Conservation (phyloP, 2,329 filamentous ascomycete genomes). For the Penicillium concentricum region DNA sequence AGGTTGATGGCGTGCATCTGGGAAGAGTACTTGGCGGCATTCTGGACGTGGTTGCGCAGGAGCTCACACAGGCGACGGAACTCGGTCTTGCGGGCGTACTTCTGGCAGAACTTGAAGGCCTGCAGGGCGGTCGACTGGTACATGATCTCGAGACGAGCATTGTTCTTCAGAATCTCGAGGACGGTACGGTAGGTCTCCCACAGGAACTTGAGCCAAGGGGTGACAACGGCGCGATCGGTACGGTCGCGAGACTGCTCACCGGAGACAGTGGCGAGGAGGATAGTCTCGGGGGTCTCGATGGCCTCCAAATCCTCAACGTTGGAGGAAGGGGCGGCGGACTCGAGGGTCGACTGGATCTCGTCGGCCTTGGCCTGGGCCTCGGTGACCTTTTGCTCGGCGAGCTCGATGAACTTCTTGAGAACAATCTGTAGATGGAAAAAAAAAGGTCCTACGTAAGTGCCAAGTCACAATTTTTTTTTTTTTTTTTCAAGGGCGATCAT, state of each 20-base stretch:
- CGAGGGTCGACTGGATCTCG: conserved; percentile 84
- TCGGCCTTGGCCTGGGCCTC: conserved; percentile 95
- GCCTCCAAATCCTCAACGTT: conserved; percentile 95
- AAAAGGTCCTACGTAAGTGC: conserved; percentile 15
- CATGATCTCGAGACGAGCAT: conserved; percentile 93
- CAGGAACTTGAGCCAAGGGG: conserved; percentile 97
- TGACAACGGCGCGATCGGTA: conserved; percentile 96
- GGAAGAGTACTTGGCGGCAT: conserved; percentile 96
- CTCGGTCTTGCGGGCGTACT: conserved; percentile 98
- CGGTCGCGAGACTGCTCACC: conserved; percentile 96
- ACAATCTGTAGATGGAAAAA: conserved; percentile 61
- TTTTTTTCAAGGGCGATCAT: background rate
- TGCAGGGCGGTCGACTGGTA: conserved; percentile 98
- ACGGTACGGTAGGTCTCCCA: conserved; percentile 99
- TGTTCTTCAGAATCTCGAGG: conserved; percentile 97
- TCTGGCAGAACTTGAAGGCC: conserved; percentile 97
- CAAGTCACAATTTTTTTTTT: background rate
- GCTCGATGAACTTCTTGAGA: conserved; percentile 95
- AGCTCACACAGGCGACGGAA: conserved; percentile 98
- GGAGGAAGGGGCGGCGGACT: conserved; percentile 67
- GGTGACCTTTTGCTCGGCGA: conserved; percentile 93
- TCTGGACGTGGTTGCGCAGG: conserved; percentile 97
- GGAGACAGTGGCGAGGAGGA: conserved; percentile 94
- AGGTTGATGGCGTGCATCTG: conserved; percentile 99
- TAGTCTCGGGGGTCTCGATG: conserved; percentile 95